Percentiles rank a stretch among this genome's conserved stretches.
Evolutionary conservation across 441 rosid genomes (phyloP).

Genomic region (Euphorbia neoarborescens): DNA sequence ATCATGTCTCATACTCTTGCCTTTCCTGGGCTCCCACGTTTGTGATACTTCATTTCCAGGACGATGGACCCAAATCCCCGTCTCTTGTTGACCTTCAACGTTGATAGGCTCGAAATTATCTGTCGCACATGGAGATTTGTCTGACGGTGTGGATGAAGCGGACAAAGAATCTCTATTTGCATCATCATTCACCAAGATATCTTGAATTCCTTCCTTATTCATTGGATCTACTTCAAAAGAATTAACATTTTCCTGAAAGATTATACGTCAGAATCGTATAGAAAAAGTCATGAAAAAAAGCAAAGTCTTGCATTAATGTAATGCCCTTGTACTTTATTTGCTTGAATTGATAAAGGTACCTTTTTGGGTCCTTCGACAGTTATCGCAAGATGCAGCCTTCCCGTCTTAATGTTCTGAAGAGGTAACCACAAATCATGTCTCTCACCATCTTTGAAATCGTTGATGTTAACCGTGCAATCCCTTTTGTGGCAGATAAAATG

Average conservation of each 20-base stretch:
- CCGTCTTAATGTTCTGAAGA: conserved; percentile 66
- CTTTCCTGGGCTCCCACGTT: conserved; percentile 82
- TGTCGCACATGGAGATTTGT: conserved; percentile 40
- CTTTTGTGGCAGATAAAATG: conserved; percentile 33
- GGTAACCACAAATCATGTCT: conserved; percentile 80
- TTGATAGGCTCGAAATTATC: conserved; percentile 74
- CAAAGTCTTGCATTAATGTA: background rate
- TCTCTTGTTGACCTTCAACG: conserved; percentile 61
- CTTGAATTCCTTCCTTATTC: conserved; percentile 37
- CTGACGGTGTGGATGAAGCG: conserved; percentile 36
- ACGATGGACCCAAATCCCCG: conserved; percentile 80
- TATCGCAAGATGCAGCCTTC: conserved; percentile 75
- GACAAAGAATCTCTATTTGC: conserved; percentile 37
- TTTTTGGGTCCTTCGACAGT: conserved; percentile 51
- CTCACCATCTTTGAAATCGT: conserved; percentile 54
- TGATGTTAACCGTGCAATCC: conserved; percentile 53
- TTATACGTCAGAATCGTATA: conserved; percentile 1
- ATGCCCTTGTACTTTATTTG: conserved; percentile 5
- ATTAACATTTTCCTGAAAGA: conserved; percentile 32
- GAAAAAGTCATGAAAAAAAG: conserved; percentile 7
- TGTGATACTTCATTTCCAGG: conserved; percentile 73
- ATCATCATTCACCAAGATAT: conserved; percentile 31
- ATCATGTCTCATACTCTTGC: conserved; percentile 48
- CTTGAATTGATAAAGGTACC: conserved; percentile 28
- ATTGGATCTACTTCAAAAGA: conserved; percentile 30